These are phyloP conservation scores for Pseudonectria foliicola DNA, from an alignment of 2,329 filamentous ascomycete species.

Conservation along the genomic window DNA sequence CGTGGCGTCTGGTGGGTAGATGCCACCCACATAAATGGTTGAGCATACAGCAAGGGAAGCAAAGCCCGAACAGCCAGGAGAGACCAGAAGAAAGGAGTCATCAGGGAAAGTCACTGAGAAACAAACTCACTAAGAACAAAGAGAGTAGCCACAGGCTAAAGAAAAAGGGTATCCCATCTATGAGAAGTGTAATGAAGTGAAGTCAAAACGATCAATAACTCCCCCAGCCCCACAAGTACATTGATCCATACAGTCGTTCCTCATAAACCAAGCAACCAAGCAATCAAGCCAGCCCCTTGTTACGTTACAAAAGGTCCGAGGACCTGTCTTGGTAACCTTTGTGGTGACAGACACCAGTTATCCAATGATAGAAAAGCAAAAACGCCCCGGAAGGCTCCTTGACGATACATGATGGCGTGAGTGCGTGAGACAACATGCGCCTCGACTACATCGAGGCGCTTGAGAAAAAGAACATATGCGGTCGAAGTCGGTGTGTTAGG, in stretches of 20 bases:
- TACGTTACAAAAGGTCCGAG: conserved; percentile 4
- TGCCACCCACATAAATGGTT: conserved; percentile 4
- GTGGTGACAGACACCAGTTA: too few relatives aligned
- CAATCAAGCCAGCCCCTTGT: conserved; percentile 9
- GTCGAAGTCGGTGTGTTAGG: not conserved
- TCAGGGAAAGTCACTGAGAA: conserved; percentile 1
- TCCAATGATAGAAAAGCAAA: too few relatives aligned
- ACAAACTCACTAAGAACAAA: not conserved
- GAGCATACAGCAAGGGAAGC: conserved; percentile 1
- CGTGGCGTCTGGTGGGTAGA: conserved; percentile 1
- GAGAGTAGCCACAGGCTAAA: conserved; percentile 11
- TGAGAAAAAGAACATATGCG: not conserved
- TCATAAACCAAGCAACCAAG: conserved; percentile 23
- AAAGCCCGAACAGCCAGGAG: not conserved
- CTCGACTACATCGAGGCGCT: too few relatives aligned
- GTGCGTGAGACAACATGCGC: too few relatives aligned
- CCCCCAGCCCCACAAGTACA: conserved; percentile 10
- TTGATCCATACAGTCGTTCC: conserved; percentile 10
- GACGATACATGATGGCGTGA: too few relatives aligned
- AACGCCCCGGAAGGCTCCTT: too few relatives aligned
- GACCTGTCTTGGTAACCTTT: not conserved
- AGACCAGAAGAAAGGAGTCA: conserved; percentile 1
- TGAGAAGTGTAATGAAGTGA: conserved; percentile 22
- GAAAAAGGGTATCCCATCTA: conserved; percentile 36
- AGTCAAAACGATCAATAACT: conserved; percentile 14